These are phyloP conservation scores for Piper longum DNA, from an alignment of 164 flowering plant genomes.

Conservation along the genomic window DNA sequence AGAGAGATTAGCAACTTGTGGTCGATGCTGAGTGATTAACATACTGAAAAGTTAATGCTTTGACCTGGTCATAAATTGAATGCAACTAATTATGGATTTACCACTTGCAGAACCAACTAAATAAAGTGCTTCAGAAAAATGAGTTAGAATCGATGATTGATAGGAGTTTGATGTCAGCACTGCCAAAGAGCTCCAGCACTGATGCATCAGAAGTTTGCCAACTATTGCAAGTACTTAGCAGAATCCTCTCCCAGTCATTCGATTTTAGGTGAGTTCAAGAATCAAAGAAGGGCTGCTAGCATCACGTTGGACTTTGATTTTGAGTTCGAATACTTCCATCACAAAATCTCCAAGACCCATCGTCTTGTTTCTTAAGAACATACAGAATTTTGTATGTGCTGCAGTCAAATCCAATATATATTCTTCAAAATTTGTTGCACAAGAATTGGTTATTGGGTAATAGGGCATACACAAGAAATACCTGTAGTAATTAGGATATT, in stretches of 20 bases:
- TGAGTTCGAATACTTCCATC: constrained; percentile 36
- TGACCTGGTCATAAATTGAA: no score
- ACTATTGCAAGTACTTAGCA: neutral
- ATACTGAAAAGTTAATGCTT: no score
- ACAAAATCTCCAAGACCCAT: constrained; percentile 85
- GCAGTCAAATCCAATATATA: constrained; percentile 14
- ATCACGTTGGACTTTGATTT: neutral
- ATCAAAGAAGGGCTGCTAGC: neutral
- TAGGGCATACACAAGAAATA: constrained; percentile 3
- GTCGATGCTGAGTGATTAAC: no score
- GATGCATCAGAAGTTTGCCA: no score
- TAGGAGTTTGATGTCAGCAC: no score
- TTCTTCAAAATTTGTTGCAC: neutral
- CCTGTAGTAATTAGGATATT: constrained; percentile 91
- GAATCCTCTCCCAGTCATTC: neutral
- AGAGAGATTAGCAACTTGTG: no score
- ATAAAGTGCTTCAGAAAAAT: no score
- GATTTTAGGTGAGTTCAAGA: neutral
- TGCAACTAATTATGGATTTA: no score
- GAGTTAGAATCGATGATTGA: no score
- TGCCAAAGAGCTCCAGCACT: neutral
- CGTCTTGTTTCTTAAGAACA: constrained; percentile 50
- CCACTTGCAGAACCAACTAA: no score
- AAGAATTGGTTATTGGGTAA: neutral
- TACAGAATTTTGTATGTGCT: constrained; percentile 72